Base-by-base conservation (phyloP, 495 filamentous ascomycete species). In the Talaromyces wortmannii region DNA sequence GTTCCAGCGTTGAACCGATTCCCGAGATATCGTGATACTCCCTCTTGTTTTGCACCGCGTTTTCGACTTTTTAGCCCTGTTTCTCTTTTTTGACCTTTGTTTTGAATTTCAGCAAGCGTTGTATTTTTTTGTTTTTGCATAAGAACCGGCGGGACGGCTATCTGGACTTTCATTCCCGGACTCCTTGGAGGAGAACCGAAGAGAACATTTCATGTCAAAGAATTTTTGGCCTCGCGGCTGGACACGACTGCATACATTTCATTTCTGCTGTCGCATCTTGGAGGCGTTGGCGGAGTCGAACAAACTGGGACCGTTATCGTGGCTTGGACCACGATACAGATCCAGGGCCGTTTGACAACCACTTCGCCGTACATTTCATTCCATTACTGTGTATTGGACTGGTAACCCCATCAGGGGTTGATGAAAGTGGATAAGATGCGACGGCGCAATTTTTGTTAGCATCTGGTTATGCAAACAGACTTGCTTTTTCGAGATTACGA, bases 201-300 rank as follows among this genome's bases (percentile, higher is more conserved):
- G 15, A 31, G 33, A 46, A 65, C 61, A 67, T 66, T 60, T 62
- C 59, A 76, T 70, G 67, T 74, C 65, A 67, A 82, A 81, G 77
- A 83, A 67, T 64, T 72, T 74, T 78, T 56, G 72, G 80, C 79
- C 80, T 79, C 81, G 69, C 79, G 81, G 81, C 80, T 70, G 72
- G 69, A 73, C 75, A 79, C 73, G 74, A 73, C 65, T 69, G 55
- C 73, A 76, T 73, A 67, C 65, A 62, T 73, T 73, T 67, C 65
- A 57, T 67, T 77, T 73, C 61, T 59, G 60, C 58, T 64, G 69
- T 70, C 67, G 67, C 63, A 64, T 61, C 53, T 68, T 40, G 8
- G 36, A 40, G 36, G 13, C 36, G 36, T 10, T 13, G 36, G 36
- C 13, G 36, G 36, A 5, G 36, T 8, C 13, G 36, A 40, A 2